Evolutionary conservation across 345 rosid species (phyloP).

Genomic region (Leavenworthia alabamica): DNA sequence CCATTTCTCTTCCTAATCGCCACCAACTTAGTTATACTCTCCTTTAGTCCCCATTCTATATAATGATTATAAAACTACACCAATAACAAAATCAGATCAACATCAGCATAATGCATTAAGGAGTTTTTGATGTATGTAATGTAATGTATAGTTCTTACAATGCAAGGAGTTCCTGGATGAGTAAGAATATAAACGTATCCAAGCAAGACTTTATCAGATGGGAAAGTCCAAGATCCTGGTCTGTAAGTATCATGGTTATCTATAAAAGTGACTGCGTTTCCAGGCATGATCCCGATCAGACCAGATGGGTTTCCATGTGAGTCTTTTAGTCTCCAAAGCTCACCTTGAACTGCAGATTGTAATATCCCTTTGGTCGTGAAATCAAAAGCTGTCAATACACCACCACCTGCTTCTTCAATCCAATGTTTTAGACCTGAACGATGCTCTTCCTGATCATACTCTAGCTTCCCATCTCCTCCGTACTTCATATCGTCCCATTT

Average conservation of each 20-base stretch:
- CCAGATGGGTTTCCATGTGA: conserved; percentile 71
- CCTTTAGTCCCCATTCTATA: conserved; percentile 60
- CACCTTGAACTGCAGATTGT: conserved; percentile 67
- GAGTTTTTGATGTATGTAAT: background rate
- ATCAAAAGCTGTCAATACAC: conserved; percentile 63
- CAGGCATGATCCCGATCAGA: conserved; percentile 59
- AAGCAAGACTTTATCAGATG: conserved; percentile 74
- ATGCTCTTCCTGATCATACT: conserved; percentile 48
- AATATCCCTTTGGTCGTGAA: conserved; percentile 84
- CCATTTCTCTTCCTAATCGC: conserved; percentile 39
- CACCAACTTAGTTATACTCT: conserved; percentile 42
- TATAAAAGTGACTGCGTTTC: conserved; percentile 69
- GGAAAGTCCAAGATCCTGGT: conserved; percentile 57
- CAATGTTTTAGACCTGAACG: conserved; percentile 51
- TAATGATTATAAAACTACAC: conserved; percentile 80
- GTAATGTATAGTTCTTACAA: conserved; percentile 47
- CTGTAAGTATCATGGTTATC: conserved; percentile 85
- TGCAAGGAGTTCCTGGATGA: conserved; percentile 70
- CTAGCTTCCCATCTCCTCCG: conserved; percentile 51
- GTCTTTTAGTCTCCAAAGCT: conserved; percentile 69
- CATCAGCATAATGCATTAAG: background rate
- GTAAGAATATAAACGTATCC: conserved; percentile 88
- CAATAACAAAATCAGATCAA: background rate
- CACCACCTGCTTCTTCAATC: conserved; percentile 61
- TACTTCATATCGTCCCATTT: conserved; percentile 55